These are phyloP conservation scores for Podaxis sp. DNA, from an alignment of 768 basidiomycete genomes.

Conservation along the genomic window DNA sequence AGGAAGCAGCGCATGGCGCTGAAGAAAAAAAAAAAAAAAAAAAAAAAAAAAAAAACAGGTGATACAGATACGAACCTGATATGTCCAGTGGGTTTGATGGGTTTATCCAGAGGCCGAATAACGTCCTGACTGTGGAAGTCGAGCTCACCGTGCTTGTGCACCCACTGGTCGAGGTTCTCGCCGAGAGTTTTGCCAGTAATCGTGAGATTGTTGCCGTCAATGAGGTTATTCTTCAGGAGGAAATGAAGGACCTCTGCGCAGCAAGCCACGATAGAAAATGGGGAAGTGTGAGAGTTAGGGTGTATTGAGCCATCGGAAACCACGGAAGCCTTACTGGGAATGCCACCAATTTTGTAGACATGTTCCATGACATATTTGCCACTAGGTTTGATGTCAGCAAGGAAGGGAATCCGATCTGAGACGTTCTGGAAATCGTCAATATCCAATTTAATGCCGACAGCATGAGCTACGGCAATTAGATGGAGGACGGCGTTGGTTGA, in stretches of 20 bases:
- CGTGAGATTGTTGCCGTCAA: constrained; percentile 88
- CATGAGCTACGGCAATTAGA: constrained; percentile 94
- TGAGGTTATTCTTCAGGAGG: constrained; percentile 79
- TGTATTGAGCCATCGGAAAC: not conserved
- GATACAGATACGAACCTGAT: constrained; percentile 56
- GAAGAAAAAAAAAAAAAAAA: not conserved
- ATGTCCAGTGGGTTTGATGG: constrained; percentile 88
- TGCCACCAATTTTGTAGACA: constrained; percentile 92
- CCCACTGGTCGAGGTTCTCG: constrained; percentile 92
- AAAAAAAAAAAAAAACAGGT: not conserved
- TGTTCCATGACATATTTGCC: constrained; percentile 99
- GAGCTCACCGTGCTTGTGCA: constrained; percentile 72
- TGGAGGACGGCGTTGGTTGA: constrained; percentile 98
- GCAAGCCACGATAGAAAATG: not conserved
- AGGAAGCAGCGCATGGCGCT: not conserved
- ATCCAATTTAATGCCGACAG: constrained; percentile 83
- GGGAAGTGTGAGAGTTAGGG: not conserved
- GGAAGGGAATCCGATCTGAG: constrained; percentile 89
- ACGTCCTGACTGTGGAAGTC: constrained; percentile 70
- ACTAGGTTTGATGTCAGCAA: constrained; percentile 95
- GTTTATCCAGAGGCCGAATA: constrained; percentile 80
- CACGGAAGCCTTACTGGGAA: constrained; percentile 66
- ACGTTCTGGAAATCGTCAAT: constrained; percentile 94
- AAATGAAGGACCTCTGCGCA: constrained; percentile 74
- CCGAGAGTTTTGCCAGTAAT: constrained; percentile 88